Evolutionary conservation across 257 asterid genomes (phyloP), one percentile per base, ranked within the genome.

Genomic region (Echium plantagineum): DNA sequence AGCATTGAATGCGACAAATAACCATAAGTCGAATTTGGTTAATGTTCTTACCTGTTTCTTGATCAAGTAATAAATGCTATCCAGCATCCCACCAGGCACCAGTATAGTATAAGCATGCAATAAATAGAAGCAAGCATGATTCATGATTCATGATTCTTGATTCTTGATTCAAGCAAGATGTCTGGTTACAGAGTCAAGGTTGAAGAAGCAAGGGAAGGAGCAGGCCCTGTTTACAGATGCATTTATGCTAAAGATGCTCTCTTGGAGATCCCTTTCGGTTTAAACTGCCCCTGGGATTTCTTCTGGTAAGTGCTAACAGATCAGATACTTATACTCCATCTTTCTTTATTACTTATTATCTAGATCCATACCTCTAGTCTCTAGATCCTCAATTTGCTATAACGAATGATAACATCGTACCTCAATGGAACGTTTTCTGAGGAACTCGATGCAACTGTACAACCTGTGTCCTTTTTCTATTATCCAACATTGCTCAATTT

Each of bases 241-340:
- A 71, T 81, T 67, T 85, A 81, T 58, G 85, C 96, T 15, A 81
- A 83, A 67, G 79, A 85, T 66, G 94, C 80, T 9, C 80, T 85
- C 17, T 26, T 80, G 83, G 87, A 85, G 47, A 20, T 77, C 13
- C 90, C 94, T 15, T 15, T 66, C 1, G 61, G 31, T 5, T 19
- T 81, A 24, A 74, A 80, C 15, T 85, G 90, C 52, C 95, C 95
- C 7, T 89, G 95, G 96, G 83, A 89, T 0, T 85, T 89, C 54
- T 89, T 89, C 85, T 81, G 95, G 95, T 85, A 55, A n/a, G n/a
- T n/a, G n/a, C n/a, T n/a, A n/a, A 32, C 5, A 10, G 49, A 2
- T 35, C 38, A 31, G 3, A 31, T 31, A 31, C 9, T 31, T 35
- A 6, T 35, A 7, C 6, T 35, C 46, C 46, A 35, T 8, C 46